Evolutionary conservation across 1,139 yeast species (phyloP).

Genomic region (Geotrichum australiense): DNA sequence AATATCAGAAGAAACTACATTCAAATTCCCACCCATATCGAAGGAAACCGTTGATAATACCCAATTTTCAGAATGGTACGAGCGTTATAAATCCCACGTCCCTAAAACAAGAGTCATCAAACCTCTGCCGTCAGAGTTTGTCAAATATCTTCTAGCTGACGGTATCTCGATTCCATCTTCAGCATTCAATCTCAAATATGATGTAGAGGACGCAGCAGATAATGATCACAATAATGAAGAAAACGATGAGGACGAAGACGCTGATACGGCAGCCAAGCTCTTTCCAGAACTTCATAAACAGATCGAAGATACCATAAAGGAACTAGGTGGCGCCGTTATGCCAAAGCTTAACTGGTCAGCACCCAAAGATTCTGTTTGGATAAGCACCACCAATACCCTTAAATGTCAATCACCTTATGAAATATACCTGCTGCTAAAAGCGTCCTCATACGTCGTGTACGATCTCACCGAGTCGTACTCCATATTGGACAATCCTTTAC

Average conservation of each 20-base stretch:
- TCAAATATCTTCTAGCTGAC: slow-evolving; percentile 66
- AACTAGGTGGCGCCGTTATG: slow-evolving; percentile 53
- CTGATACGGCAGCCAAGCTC: slow-evolving; percentile 41
- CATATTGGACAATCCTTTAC: slow-evolving; percentile 17
- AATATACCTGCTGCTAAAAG: slow-evolving; percentile 67
- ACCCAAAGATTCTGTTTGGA: slow-evolving; percentile 94
- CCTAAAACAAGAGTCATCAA: slow-evolving; percentile 50
- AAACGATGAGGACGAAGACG: slow-evolving; percentile 42
- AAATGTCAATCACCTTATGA: slow-evolving; percentile 66
- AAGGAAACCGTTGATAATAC: slow-evolving; percentile 53
- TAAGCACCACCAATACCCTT: slow-evolving; percentile 67
- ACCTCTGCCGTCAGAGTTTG: slow-evolving; percentile 61
- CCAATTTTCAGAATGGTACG: slow-evolving; percentile 68
- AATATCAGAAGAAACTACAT: neutral
- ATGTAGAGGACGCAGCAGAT: slow-evolving; percentile 26
- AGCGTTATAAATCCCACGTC: slow-evolving; percentile 43
- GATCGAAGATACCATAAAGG: slow-evolving; percentile 40
- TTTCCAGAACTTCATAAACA: slow-evolving; percentile 56
- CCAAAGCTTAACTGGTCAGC: slow-evolving; percentile 97
- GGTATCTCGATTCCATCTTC: slow-evolving; percentile 59
- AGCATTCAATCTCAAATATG: slow-evolving; percentile 19
- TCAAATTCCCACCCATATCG: slow-evolving; percentile 10
- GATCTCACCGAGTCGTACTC: slow-evolving; percentile 73
- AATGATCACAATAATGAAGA: slow-evolving; percentile 52
- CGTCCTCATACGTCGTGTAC: slow-evolving; percentile 81